Evolutionary conservation across 2,329 filamentous ascomycete genomes (phyloP).

Genomic region (Nannizzia gypsea): DNA sequence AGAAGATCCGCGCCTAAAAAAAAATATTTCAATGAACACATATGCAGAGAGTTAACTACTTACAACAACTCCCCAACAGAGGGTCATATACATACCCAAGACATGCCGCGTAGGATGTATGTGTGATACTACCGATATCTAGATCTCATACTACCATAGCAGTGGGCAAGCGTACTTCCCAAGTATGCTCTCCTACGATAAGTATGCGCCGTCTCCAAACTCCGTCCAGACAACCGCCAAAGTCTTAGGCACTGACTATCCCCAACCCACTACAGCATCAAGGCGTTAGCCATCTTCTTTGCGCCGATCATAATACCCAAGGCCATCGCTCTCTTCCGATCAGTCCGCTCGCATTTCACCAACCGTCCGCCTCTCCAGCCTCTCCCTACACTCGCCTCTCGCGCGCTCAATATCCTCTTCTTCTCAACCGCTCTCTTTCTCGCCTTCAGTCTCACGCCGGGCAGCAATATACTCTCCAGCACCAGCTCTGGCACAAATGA

Average conservation of each 20-base stretch:
- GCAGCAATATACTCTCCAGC: constrained; percentile 21
- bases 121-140: not conserved
- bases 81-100: not conserved
- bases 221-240: not conserved
- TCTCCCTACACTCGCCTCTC: constrained; percentile 24
- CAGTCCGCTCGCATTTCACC: constrained; percentile 23
- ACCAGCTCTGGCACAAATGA: constrained; percentile 46
- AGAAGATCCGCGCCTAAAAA: not conserved
- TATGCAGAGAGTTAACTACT: not conserved
- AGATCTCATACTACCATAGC: not conserved
- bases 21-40: not conserved
- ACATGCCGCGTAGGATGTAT: not conserved
- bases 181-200: constrained; percentile 14
- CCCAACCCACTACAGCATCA: constrained; percentile 23
- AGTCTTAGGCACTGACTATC: not conserved
- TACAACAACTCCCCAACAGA: not conserved
- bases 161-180: not conserved
- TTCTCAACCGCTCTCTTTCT: constrained; percentile 43
- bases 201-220: constrained; percentile 8
- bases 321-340: constrained; percentile 28
- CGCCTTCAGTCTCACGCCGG: constrained; percentile 49
- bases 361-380: constrained; percentile 28
- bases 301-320: constrained; percentile 32
- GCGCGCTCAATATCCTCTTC: constrained; percentile 41
- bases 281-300: constrained; percentile 34